Conservation (phyloP, 1,284 basidiomycete species). For the Pyrrhoderma lamaoense region DNA sequence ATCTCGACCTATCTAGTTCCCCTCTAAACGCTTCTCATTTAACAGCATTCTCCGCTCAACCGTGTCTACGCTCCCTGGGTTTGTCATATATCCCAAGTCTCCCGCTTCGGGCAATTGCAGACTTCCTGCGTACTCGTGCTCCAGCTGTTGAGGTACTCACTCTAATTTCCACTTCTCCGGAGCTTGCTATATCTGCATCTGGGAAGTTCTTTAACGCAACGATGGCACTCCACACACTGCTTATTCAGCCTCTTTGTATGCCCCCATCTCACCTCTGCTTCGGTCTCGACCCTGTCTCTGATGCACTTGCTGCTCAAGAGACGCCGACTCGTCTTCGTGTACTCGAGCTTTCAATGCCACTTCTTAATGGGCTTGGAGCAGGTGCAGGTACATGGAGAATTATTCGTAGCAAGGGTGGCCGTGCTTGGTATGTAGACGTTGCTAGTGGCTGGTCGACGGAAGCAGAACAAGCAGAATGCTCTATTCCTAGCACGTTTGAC, state of each 20-base stretch:
- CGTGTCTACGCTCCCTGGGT: slow-evolving; percentile 77
- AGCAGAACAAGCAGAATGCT: slow-evolving; percentile 4
- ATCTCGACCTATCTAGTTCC: slow-evolving; percentile 86
- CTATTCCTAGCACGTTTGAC: too few relatives aligned
- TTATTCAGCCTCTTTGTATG: slow-evolving; percentile 74
- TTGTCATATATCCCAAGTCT: slow-evolving; percentile 80
- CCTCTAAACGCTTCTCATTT: slow-evolving; percentile 60
- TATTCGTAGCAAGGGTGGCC: slow-evolving; percentile 82
- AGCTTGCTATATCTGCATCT: slow-evolving; percentile 53
- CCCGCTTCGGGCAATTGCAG: slow-evolving; percentile 57
- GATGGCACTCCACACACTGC: slow-evolving; percentile 56
- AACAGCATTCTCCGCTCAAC: slow-evolving; percentile 56
- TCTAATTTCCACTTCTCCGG: slow-evolving; percentile 70
- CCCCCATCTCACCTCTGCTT: slow-evolving; percentile 64
- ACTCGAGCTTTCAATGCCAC: slow-evolving; percentile 75
- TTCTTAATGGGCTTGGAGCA: slow-evolving; percentile 64
- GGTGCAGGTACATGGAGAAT: slow-evolving; percentile 85
- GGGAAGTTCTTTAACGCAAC: slow-evolving; percentile 37
- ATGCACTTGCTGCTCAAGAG: slow-evolving; percentile 29
- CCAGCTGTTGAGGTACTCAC: slow-evolving; percentile 83
- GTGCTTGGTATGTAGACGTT: slow-evolving; percentile 93
- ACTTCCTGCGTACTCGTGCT: slow-evolving; percentile 67
- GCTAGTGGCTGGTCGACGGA: slow-evolving; percentile 70
- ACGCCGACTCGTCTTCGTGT: slow-evolving; percentile 75
- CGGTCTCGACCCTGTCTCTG: slow-evolving; percentile 18